phyloP scores from a whole-genome alignment of 768 basidiomycete species.

The Calocera cornea region DNA sequence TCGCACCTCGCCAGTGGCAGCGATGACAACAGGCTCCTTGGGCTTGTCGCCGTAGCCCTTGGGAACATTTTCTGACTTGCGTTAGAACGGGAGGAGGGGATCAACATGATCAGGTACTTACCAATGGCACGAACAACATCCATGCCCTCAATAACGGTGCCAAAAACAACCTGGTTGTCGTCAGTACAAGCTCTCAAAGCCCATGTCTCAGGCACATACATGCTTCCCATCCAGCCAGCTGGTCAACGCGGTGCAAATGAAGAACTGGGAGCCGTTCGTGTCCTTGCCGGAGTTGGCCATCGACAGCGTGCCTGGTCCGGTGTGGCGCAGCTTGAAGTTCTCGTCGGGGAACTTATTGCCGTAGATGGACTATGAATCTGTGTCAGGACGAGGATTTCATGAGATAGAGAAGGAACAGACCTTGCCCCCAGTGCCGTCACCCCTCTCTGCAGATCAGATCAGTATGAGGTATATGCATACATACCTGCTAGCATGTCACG shows the following conservation, averaged over 20 bases:
- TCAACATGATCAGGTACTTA: slow-evolving; percentile 30
- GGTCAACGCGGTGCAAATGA: slow-evolving; percentile 80
- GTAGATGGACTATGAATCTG: slow-evolving; percentile 60
- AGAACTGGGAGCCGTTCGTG: slow-evolving; percentile 90
- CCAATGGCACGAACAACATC: slow-evolving; percentile 68
- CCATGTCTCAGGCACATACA: slow-evolving; percentile 30
- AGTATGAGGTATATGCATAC: slow-evolving; percentile 11
- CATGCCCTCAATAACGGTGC: slow-evolving; percentile 85
- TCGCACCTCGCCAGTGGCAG: slow-evolving; percentile 73
- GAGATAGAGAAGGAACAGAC: slow-evolving; percentile 17
- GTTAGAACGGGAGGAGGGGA: slow-evolving; percentile 1
- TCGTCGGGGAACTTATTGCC: slow-evolving; percentile 86
- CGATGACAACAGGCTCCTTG: slow-evolving; percentile 60
- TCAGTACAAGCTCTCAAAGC: slow-evolving; percentile 14
- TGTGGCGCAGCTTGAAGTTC: slow-evolving; percentile 97
- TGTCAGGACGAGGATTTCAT: neutral
- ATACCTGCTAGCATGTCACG: slow-evolving; percentile 26
- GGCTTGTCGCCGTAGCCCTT: slow-evolving; percentile 67
- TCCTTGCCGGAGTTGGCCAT: slow-evolving; percentile 81
- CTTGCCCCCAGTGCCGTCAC: slow-evolving; percentile 85
- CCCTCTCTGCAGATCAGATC: slow-evolving; percentile 37
- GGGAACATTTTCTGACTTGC: slow-evolving; percentile 47
- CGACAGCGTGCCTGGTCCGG: slow-evolving; percentile 70
- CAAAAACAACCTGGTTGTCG: slow-evolving; percentile 67
- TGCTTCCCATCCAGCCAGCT: slow-evolving; percentile 87